These are phyloP conservation scores for Galeopsis tetrahit DNA, from an alignment of 257 asterid genomes.

Conservation along the genomic window DNA sequence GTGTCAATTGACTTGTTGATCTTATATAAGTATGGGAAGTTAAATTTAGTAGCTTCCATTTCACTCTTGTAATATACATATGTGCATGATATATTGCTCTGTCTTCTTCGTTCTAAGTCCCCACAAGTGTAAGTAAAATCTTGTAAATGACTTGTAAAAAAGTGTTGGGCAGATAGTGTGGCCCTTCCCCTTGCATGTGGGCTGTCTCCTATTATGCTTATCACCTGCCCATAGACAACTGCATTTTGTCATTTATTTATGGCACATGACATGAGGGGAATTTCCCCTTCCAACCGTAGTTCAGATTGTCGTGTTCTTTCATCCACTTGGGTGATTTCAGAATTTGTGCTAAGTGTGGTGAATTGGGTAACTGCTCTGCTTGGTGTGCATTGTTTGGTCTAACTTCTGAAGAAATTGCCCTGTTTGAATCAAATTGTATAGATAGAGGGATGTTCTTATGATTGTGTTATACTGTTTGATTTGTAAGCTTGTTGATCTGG, in stretches of 20 bases:
- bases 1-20: not conserved
- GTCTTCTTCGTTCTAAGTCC: not conserved
- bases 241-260: not conserved
- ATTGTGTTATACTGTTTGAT: not conserved
- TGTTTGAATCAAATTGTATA: not conserved
- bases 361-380: not conserved
- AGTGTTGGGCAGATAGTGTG: not conserved
- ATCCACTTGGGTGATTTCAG: not conserved
- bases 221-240: not conserved
- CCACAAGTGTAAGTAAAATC: not conserved
- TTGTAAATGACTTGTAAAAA: not conserved
- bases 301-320: not conserved
- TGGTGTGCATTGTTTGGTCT: not conserved
- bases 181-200: conserved; percentile 2
- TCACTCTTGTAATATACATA: not conserved
- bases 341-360: not conserved
- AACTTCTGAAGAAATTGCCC: not conserved
- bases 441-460: not conserved
- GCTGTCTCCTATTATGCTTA: conserved; percentile 8
- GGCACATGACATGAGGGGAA: not conserved
- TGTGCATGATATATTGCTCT: not conserved
- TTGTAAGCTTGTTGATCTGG: not conserved
- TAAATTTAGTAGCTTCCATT: not conserved
- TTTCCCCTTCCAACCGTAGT: not conserved
- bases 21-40: not conserved